Evolutionary conservation across 1,139 yeast species (phyloP), one percentile per base, ranked within the genome.

Genomic region (Suhomyces wounanorum): DNA sequence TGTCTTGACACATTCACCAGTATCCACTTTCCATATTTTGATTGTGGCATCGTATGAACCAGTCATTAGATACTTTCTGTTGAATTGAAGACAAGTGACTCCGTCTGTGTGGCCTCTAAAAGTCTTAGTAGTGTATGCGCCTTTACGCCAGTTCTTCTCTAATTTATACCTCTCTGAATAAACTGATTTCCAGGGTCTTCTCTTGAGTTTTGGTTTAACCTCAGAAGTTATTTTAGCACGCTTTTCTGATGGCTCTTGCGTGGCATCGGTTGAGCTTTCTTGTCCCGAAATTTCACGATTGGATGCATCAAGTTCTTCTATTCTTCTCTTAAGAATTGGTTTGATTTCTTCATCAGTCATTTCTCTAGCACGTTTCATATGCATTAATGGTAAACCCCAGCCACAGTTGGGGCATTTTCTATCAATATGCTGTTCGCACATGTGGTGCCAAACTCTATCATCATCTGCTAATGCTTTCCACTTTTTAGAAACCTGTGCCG

Each of bases 401-500:
- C 99, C 99, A 74, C 99, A 94, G 65, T 89, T 90, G 42, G 97
- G 96, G 70, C 99, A 94, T 67, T 94, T 94, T 53, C 96, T 78
- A 69, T 94, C 99, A 52, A 94, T 94, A 66, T 94, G 99, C 68
- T 94, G 99, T 67, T 91, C 97, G 67, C 99, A 94, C 94, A 94
- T 87, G 59, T 94, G 91, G 66, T 94, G 96, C 99, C 99, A 94
- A 7, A 94, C 98, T 49, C 96, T 73, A 63, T 94, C 98, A 66
- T 92, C 97, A 68, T 94, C 97, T 1, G 99, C 98, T 50, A 94
- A 73, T 48, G 76, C 74, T 63, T 89, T 85, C 99, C 99, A 94
- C 51, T 81, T 82, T 48, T 83, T 79, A 40, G 92, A 87, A 3
- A 94, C 99, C 68, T 87, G 96, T 0, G 98, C 96, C 0, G 98